Percentiles rank a stretch among this genome's conserved stretches.
Evolutionary conservation across 371 early-diverging fungal species (phyloP).

Genomic region (Mucor indicus): DNA sequence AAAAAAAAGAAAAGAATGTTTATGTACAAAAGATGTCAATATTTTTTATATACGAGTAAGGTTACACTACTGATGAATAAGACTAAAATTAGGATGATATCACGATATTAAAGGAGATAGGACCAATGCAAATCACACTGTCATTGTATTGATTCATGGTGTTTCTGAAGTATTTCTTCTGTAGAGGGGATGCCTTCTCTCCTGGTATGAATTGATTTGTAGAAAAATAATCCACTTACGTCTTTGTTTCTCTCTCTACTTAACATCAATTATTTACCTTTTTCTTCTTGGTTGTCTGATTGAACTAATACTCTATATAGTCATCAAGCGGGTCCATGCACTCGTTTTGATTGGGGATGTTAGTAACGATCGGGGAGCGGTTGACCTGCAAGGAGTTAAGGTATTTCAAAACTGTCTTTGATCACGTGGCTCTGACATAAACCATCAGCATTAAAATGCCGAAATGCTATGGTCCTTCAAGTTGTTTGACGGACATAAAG

Average conservation of each 20-base stretch:
- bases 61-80: too few relatives aligned
- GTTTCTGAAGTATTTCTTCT: too few relatives aligned
- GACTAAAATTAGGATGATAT: too few relatives aligned
- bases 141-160: too few relatives aligned
- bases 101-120: too few relatives aligned
- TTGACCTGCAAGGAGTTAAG: conserved; percentile 12
- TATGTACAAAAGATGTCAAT: too few relatives aligned
- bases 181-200: too few relatives aligned
- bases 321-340: conserved; percentile 23
- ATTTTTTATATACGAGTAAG: too few relatives aligned
- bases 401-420: background rate
- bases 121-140: too few relatives aligned
- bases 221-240: conserved; percentile 10
- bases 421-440: conserved; percentile 15
- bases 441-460: conserved; percentile 11
- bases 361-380: conserved; percentile 4
- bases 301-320: conserved; percentile 11
- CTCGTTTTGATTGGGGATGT: conserved; percentile 17
- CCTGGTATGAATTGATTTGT: conserved; percentile 17
- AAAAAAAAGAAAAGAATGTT: too few relatives aligned
- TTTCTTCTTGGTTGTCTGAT: background rate
- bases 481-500: too few relatives aligned
- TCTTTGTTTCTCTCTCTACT: conserved; percentile 14
- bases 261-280: conserved; percentile 1
- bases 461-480: conserved; percentile 17